Conservation (phyloP, 2,329 filamentous ascomycete species). For the Aschersonia sp. region DNA sequence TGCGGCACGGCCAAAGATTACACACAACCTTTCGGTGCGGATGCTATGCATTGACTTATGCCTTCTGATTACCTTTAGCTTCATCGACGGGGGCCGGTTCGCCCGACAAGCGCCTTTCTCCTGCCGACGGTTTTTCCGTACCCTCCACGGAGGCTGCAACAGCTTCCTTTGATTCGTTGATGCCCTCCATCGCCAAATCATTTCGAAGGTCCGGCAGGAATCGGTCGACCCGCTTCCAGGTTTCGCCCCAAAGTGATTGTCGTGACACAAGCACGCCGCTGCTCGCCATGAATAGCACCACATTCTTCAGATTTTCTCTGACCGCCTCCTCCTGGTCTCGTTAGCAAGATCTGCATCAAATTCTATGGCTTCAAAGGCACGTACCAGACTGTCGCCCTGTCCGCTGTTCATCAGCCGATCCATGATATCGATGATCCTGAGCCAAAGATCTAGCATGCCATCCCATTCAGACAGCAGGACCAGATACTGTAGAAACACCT, state of each 20-base stretch:
- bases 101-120: too few relatives aligned
- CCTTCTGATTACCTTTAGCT: too few relatives aligned
- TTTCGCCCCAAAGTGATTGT: conserved; percentile 45
- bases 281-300: conserved; percentile 86
- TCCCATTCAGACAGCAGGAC: conserved; percentile 74
- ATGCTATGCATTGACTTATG: too few relatives aligned
- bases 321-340: conserved; percentile 70
- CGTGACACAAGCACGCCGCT: conserved; percentile 63
- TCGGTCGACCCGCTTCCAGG: conserved; percentile 50
- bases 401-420: conserved; percentile 93
- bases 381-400: conserved; percentile 74
- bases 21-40: too few relatives aligned
- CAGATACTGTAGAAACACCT: conserved; percentile 89
- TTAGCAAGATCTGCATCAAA: background rate
- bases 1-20: too few relatives aligned
- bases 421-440: conserved; percentile 85
- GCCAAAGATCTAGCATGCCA: conserved; percentile 82
- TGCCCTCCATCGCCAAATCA: conserved; percentile 39
- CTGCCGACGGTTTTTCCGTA: background rate
- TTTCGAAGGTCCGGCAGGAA: conserved; percentile 46
- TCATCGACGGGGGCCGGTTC: too few relatives aligned
- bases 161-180: background rate
- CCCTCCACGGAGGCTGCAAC: background rate
- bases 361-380: conserved; percentile 12
- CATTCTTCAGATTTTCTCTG: conserved; percentile 89